A percentile compares a stretch with the other conserved stretches of the same genome.
phyloP scores from a whole-genome alignment of 140 eudicot genomes.

The Anethum foeniculum region DNA sequence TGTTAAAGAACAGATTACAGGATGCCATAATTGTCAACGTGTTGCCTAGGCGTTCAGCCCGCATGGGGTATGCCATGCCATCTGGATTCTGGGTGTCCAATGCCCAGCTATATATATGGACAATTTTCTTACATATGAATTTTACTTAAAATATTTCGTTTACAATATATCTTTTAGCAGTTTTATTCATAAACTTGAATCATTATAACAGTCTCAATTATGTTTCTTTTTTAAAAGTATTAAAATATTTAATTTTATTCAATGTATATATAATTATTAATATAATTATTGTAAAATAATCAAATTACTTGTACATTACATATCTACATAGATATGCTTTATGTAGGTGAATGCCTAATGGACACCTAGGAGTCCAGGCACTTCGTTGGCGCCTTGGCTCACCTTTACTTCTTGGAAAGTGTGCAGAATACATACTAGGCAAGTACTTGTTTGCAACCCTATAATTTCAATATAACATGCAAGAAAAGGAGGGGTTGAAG shows the following conservation, averaged over 20 bases:
- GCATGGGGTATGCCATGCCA: not conserved
- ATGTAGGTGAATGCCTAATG: not conserved
- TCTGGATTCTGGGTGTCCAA: not conserved
- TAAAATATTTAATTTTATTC: no score
- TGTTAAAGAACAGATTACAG: not conserved
- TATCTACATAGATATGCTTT: not conserved
- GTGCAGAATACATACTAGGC: not conserved
- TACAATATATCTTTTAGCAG: not conserved
- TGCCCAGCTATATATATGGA: no score
- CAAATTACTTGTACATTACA: not conserved
- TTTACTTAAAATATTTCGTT: not conserved
- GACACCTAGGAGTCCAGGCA: not conserved
- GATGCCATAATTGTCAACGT: not conserved
- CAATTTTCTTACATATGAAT: no score
- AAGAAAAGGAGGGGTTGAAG: not conserved
- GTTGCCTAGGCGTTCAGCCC: not conserved
- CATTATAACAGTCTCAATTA: not conserved
- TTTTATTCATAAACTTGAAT: not conserved
- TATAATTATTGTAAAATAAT: not conserved
- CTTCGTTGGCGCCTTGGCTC: not conserved
- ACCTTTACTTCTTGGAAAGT: not conserved
- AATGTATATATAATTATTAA: not conserved
- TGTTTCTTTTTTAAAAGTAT: no score
- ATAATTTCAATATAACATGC: not conserved
- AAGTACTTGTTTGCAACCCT: not conserved